Base-by-base conservation (phyloP, 371 early-diverging fungal species). In the Actinomortierella ambigua region DNA sequence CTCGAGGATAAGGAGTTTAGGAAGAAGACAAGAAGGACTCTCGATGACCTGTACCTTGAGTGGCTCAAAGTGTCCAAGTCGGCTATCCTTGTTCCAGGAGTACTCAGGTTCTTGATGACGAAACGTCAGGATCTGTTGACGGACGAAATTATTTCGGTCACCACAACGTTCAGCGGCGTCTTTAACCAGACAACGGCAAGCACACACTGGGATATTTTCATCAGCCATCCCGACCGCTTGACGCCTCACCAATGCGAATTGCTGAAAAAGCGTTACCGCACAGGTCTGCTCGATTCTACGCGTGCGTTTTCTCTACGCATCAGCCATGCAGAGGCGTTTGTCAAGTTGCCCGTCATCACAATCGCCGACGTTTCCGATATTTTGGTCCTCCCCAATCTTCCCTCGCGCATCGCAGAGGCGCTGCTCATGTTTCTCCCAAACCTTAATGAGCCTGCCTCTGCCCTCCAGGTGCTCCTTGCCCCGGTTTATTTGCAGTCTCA, bases 391-490 rank as follows among this genome's bases (percentile, higher is more conserved):
- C 75, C 75, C 0, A 63, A 67, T 8, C 57, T 73, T 4, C 75
- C 75, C 0, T 67, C 75, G 4, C 63, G 75, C 17, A 63, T 73
- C 39, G 44, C 53, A 3, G 75, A 73, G 44, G 68, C 68, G 0
- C 50, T 73, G 2, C 24, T 73, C 51, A 73, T 73, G 75, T 73
- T 39, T 41, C 53, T 73, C 23, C 75, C 75, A 8, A 67, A 64
- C 2, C 14, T 73, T n/a, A 60, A 59, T 8, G 75, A 73, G 28
- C 75, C 75, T 15, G 54, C 63, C 3, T 58, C 53, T 24, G 57
- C 68, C 3, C 41, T 73, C 2, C 68, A 59, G 15, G 27, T 73
- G 9, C 60, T 73, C 22, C 43, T 73, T 43, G 68, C 75, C 0
- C 68, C 75, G 1, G 75, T 61, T 18, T 67, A 73, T 39, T 24